Evolutionary conservation across 1,139 yeast species (phyloP).

Genomic region (Arxiozyma bovina): DNA sequence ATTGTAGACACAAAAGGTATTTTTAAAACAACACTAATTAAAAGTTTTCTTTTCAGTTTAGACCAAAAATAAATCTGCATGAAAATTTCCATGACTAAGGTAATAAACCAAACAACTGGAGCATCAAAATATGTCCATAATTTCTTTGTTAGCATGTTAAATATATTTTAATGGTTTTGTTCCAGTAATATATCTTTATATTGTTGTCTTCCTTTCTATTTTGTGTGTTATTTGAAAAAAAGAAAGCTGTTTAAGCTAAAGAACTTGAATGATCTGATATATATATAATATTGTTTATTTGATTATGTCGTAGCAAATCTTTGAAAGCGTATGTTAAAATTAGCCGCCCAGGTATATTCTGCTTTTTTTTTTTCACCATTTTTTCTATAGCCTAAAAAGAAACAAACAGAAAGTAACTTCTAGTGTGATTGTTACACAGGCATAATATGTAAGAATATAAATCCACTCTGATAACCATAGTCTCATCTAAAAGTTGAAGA

Average conservation of each 20-base stretch:
- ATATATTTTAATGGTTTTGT: neutral
- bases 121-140: neutral
- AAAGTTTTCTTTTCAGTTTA: neutral
- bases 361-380: neutral
- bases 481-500: neutral
- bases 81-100: conserved; percentile 1
- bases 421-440: neutral
- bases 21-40: neutral
- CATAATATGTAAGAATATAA: neutral
- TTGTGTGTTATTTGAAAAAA: neutral
- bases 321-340: neutral
- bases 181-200: too few relatives aligned
- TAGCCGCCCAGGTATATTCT: neutral
- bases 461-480: neutral
- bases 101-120: conserved; percentile 3
- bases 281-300: too few relatives aligned
- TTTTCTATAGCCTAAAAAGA: neutral
- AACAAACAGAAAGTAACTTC: neutral
- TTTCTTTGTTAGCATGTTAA: neutral
- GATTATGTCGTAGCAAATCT: too few relatives aligned
- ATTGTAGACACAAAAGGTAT: neutral
- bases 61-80: neutral
- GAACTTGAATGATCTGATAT: neutral
- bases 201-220: neutral
- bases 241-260: neutral